Conservation (phyloP, 2,329 filamentous ascomycete species). For the Alternaria sp. region DNA sequence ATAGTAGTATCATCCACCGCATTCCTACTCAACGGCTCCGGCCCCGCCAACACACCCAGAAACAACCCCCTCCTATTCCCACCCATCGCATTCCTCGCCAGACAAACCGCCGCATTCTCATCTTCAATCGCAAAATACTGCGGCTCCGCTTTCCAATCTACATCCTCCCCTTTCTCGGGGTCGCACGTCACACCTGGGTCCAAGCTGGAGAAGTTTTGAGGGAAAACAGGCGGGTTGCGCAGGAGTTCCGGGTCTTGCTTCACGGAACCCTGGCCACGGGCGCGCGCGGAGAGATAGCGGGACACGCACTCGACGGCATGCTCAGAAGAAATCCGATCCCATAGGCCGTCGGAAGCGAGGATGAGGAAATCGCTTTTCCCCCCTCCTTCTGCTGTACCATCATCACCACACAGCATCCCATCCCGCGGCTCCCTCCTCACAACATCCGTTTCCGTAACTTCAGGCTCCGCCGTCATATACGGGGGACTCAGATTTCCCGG, state of each 20-base stretch:
- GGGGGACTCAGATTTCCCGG: conserved; percentile 63
- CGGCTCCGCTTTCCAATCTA: conserved; percentile 51
- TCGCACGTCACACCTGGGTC: conserved; percentile 46
- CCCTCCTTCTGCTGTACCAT: background rate
- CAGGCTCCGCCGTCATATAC: conserved; percentile 72
- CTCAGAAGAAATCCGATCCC: conserved; percentile 65
- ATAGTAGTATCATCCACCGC: conserved; percentile 60
- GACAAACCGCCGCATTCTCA: conserved; percentile 59
- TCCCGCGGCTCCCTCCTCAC: conserved; percentile 41
- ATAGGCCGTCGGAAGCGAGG: conserved; percentile 71
- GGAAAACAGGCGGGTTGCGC: conserved; percentile 13
- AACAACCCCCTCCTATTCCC: conserved; percentile 53
- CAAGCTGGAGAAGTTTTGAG: conserved; percentile 2
- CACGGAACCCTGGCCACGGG: conserved; percentile 29
- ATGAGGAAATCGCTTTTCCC: conserved; percentile 64
- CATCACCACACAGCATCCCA: background rate
- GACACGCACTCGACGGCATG: conserved; percentile 65
- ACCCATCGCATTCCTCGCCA: conserved; percentile 61
- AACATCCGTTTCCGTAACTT: conserved; percentile 64
- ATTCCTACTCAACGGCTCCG: conserved; percentile 43
- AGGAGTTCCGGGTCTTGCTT: conserved; percentile 20
- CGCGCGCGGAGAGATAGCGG: conserved; percentile 58
- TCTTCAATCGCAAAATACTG: conserved; percentile 59
- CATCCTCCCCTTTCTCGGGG: conserved; percentile 41
- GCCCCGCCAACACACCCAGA: conserved; percentile 45